Evolutionary conservation across 495 filamentous ascomycete species (phyloP), one percentile per base, ranked within the genome.

Genomic region (Xylaria cubensis): DNA sequence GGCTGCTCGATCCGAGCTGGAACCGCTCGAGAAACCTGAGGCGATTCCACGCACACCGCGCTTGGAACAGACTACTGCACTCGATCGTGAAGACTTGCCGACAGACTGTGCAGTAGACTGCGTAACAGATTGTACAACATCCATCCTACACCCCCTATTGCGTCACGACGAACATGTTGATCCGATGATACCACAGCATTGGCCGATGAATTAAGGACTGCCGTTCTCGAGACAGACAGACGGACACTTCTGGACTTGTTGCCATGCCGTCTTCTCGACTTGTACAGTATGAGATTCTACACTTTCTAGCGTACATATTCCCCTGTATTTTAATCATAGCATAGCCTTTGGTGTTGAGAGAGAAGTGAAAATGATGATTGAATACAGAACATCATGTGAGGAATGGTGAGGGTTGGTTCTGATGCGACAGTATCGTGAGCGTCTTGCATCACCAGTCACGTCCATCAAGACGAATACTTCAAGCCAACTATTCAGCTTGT

Each of bases 131-230:
- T 36, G 3, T 36, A 39, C 36, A 39, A 4, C 48, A 42, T 77
- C 70, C 6, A 41, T 17, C 59, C 75, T 78, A 29, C 69, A 71
- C 53, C 75, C 77, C 39, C 46, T 46, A 10, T 71, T 77, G 36
- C 61, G 29, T 12, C 70, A 67, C n/a, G 64, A 63, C 17, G 77
- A 79, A 41, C 67, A 42, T 56, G 67, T 76, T 21, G 77, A 79
- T 50, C 53, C 74, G 7, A 75, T 7, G n/a, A 79, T 79, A 63
- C 77, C 77, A 26, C 70, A 75, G 50, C 29, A 48, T 32, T 74
- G 77, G 64, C 77, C 77, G 32, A 76, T 77, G 64, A 46, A 50
- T 19, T 71, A 36, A 51, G 24, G 15, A 26, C 42, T 12, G 21
- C 29, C 34, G 61, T 44, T 12, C 21, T 42, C n/a, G 32, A 17